Base-by-base conservation (phyloP, 805 yeast genomes). In the Kockiozyma suomiensis region DNA sequence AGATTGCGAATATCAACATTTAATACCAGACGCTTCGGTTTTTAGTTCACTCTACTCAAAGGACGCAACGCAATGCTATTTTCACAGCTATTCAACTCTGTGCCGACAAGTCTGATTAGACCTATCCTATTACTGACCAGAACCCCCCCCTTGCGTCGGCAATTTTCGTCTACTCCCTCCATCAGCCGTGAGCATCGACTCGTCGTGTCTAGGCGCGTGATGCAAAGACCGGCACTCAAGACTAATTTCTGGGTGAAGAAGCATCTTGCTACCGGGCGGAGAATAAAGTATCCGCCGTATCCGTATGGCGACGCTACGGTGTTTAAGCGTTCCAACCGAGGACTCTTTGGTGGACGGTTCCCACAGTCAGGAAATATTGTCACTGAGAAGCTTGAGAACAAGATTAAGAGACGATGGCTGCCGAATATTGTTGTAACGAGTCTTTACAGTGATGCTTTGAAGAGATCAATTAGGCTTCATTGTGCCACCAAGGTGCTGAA, bases 261-360 rank as follows among this genome's bases (percentile, higher is more conserved):
- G 55, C 55, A 42, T 21, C 61, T 62, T 26, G 53, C 54, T 32
- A 49, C 61, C n/a, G 61, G 52, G 6, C 45, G 61, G 10, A 38
- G 55, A 21, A 53, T 62, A 32, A 62, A 77, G 49, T 78, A 78
- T 66, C 94, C 94, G 10, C 85, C 79, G 8, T 88, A 88, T 71
- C 86, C 88, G 54, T 93, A 86, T 74, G 93, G 93, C 28, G 91
- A 88, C 60, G 81, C 97, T 2, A 75, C 78, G 54, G 80, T 84
- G 62, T 93, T 85, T 78, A 91, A 91, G 72, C 87, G 91, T 75
- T 85, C 92, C 67, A 90, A 93, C 73, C 77, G 86, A 53, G 99
- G 98, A 4, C 79, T 94, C 43, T 93, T 82, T 72, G 99, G 98
- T 25, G 99, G 97, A 15, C 83, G 88, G 57, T 87, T 86, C 70